phyloP scores from a whole-genome alignment of 805 yeast species.

The Candida koratica region DNA sequence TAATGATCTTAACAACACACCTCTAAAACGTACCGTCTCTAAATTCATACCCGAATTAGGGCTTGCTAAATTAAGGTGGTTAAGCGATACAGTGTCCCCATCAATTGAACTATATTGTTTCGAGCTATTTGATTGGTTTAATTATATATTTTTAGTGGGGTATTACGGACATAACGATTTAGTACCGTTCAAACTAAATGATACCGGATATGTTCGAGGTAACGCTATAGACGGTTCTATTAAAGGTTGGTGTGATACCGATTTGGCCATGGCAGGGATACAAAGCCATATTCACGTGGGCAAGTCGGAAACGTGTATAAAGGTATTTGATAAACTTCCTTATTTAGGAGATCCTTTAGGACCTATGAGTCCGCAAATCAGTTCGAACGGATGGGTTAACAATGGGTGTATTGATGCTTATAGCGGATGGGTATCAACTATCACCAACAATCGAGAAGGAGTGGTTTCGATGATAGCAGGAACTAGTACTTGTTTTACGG shows the following conservation, averaged over 20 bases:
- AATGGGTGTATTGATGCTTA: conserved; percentile 61
- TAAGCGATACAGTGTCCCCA: conserved; percentile 21
- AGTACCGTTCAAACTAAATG: conserved; percentile 9
- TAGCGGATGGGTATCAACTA: conserved; percentile 47
- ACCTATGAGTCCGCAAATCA: background rate
- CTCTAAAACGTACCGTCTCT: conserved; percentile 34
- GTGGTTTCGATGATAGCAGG: conserved; percentile 54
- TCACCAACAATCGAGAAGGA: background rate
- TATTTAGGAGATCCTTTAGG: conserved; percentile 23
- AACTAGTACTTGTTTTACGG: conserved; percentile 55
- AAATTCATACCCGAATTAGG: conserved; percentile 55
- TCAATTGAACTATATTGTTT: conserved; percentile 31
- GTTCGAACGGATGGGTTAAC: conserved; percentile 20
- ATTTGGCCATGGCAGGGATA: conserved; percentile 23
- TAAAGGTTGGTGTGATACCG: conserved; percentile 45
- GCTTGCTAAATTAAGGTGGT: conserved; percentile 46
- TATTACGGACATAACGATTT: conserved; percentile 2
- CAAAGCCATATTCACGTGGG: conserved; percentile 26
- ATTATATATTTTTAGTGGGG: conserved; percentile 26
- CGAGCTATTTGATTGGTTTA: conserved; percentile 51
- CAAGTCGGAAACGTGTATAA: conserved; percentile 18
- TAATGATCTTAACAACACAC: conserved; percentile 20
- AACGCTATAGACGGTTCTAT: conserved; percentile 54
- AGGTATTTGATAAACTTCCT: conserved; percentile 3
- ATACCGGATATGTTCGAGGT: conserved; percentile 4